Evolutionary conservation across 805 yeast genomes (phyloP).

Genomic region (Pichia ethanolica): DNA sequence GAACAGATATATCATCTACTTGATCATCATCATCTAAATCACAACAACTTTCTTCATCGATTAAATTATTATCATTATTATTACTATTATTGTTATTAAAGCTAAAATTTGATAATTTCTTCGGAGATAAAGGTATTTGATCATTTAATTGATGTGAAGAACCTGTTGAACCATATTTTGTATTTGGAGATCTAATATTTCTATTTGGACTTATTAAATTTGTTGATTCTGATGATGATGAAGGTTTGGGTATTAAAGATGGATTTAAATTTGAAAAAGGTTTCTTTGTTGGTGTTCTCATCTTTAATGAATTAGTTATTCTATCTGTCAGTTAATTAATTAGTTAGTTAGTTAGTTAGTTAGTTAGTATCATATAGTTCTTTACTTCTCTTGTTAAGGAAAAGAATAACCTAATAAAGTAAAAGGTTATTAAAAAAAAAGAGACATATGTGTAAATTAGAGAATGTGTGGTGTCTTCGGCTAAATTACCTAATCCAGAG

Average conservation of each 20-base stretch:
- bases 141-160: neutral
- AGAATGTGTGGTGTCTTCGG: too few relatives aligned
- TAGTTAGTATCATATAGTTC: too few relatives aligned
- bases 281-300: neutral
- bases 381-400: too few relatives aligned
- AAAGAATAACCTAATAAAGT: neutral
- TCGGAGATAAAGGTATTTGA: neutral
- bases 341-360: too few relatives aligned
- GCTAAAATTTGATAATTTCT: neutral
- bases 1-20: neutral
- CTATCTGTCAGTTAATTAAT: neutral
- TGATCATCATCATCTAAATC: neutral
- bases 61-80: neutral
- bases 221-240: neutral
- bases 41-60: neutral
- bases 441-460: too few relatives aligned
- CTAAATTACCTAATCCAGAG: too few relatives aligned
- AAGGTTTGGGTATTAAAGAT: neutral
- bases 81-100: neutral
- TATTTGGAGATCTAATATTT: neutral
- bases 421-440: neutral
- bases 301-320: neutral
- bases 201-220: neutral
- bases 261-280: neutral
- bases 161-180: neutral